A percentile compares a stretch with the other conserved stretches of the same genome.
These are phyloP conservation scores for Aquanectria penicillioides DNA, from an alignment of 2,329 filamentous ascomycete species.

Conservation along the genomic window DNA sequence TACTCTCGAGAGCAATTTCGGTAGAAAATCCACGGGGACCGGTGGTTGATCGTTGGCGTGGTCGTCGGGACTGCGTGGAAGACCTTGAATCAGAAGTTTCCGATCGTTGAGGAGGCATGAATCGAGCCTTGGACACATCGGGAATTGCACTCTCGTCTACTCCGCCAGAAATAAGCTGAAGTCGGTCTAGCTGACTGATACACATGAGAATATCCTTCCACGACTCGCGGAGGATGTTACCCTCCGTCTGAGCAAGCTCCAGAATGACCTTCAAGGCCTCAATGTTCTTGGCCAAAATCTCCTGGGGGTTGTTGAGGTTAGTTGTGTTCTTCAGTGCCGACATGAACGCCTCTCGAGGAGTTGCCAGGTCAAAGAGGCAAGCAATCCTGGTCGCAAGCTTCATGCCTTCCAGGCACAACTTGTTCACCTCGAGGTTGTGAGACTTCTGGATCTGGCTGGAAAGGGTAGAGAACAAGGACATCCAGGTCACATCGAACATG, in stretches of 20 bases:
- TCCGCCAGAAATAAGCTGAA: conserved; percentile 94
- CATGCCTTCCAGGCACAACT: conserved; percentile 93
- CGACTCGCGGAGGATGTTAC: conserved; percentile 86
- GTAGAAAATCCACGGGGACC: conserved; percentile 73
- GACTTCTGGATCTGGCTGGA: conserved; percentile 94
- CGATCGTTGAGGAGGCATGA: conserved; percentile 68
- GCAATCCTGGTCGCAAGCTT: conserved; percentile 93
- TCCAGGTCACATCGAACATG: conserved; percentile 99
- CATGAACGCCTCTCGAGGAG: conserved; percentile 94
- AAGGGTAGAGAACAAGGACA: conserved; percentile 96
- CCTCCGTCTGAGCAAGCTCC: conserved; percentile 92
- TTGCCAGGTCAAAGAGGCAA: conserved; percentile 91
- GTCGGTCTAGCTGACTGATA: conserved; percentile 92
- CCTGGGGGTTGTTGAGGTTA: conserved; percentile 93
- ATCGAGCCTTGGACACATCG: conserved; percentile 86
- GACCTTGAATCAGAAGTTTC: conserved; percentile 69
- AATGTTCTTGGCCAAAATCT: conserved; percentile 96
- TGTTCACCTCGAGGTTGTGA: conserved; percentile 91
- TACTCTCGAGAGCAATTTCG: conserved; percentile 90
- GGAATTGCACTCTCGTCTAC: conserved; percentile 93
- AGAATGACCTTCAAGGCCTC: conserved; percentile 92
- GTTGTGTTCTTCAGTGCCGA: conserved; percentile 92
- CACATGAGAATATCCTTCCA: conserved; percentile 97
- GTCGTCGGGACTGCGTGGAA: conserved; percentile 69
- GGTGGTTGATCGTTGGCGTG: conserved; percentile 63